Percentiles rank a stretch among this genome's conserved stretches.
phyloP scores from a whole-genome alignment of 306 rosid genomes.

The Rosa rugosa region DNA sequence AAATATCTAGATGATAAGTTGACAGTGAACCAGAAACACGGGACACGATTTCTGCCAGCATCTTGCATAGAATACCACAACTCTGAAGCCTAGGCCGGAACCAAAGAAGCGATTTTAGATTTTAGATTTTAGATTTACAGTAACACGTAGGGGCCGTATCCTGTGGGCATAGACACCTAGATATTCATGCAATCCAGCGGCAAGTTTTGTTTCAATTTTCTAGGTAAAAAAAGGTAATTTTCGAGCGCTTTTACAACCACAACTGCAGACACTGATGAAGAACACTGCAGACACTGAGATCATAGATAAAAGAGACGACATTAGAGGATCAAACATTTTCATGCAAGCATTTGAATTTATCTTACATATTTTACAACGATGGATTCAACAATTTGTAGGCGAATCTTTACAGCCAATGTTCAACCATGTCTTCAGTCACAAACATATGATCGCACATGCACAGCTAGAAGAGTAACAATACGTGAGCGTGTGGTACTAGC shows the following conservation, averaged over 20 bases:
- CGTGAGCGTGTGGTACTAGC: not conserved
- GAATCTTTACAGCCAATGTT: conserved; percentile 3
- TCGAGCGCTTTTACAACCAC: not conserved
- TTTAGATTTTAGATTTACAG: not conserved
- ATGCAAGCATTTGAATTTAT: conserved; percentile 8
- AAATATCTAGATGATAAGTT: not conserved
- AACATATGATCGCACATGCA: not conserved
- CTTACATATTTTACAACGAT: conserved; percentile 6
- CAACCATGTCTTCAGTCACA: not conserved
- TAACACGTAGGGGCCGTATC: not conserved
- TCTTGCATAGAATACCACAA: not conserved
- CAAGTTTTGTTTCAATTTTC: not conserved
- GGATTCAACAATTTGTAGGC: not conserved
- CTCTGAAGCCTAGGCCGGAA: not conserved
- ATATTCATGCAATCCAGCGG: not conserved
- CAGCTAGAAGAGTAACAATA: not conserved
- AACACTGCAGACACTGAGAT: not conserved
- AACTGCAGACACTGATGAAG: not conserved
- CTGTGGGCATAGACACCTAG: not conserved
- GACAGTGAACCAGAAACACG: not conserved
- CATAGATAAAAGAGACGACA: not conserved
- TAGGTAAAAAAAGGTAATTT: not conserved
- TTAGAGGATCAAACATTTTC: not conserved
- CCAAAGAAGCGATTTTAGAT: not conserved
- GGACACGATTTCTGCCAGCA: not conserved